Conservation (phyloP, 495 filamentous ascomycete genomes). For the Penicillium silybi region DNA sequence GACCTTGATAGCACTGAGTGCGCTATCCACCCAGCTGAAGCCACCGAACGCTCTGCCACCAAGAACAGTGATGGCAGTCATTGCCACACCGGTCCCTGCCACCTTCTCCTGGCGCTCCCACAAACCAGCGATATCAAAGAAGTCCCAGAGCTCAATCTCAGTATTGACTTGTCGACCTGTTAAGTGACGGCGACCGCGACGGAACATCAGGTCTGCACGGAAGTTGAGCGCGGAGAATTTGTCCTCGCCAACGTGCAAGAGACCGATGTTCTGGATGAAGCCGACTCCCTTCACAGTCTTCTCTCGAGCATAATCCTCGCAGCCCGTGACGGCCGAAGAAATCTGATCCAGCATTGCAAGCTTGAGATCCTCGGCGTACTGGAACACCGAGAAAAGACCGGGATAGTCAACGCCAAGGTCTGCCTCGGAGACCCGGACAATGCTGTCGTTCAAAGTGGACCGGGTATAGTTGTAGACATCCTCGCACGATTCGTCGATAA, state of each 20-base stretch:
- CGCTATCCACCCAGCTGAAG: slow-evolving; percentile 84
- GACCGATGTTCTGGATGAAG: slow-evolving; percentile 78
- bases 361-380: slow-evolving; percentile 92
- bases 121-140: slow-evolving; percentile 79
- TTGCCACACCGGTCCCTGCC: slow-evolving; percentile 85
- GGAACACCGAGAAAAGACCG: slow-evolving; percentile 77
- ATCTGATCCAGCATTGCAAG: slow-evolving; percentile 87
- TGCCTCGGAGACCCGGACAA: slow-evolving; percentile 67
- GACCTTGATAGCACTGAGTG: slow-evolving; percentile 70
- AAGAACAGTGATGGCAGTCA: slow-evolving; percentile 85
- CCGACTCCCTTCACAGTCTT: slow-evolving; percentile 81
- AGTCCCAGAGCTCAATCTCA: slow-evolving; percentile 84
- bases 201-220: slow-evolving; percentile 89
- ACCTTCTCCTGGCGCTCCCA: slow-evolving; percentile 93
- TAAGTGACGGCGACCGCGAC: slow-evolving; percentile 64
- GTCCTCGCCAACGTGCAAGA: slow-evolving; percentile 78
- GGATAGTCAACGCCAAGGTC: slow-evolving; percentile 82
- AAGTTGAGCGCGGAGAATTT: slow-evolving; percentile 82
- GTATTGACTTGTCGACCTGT: slow-evolving; percentile 81
- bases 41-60: slow-evolving; percentile 77
- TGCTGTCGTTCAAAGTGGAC: slow-evolving; percentile 63
- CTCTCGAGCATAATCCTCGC: slow-evolving; percentile 78
- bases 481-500: slow-evolving; percentile 78
- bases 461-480: slow-evolving; percentile 82
- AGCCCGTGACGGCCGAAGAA: slow-evolving; percentile 66